Base-by-base conservation (phyloP, 345 rosid genomes). In the Euphorbia tirucalli region DNA sequence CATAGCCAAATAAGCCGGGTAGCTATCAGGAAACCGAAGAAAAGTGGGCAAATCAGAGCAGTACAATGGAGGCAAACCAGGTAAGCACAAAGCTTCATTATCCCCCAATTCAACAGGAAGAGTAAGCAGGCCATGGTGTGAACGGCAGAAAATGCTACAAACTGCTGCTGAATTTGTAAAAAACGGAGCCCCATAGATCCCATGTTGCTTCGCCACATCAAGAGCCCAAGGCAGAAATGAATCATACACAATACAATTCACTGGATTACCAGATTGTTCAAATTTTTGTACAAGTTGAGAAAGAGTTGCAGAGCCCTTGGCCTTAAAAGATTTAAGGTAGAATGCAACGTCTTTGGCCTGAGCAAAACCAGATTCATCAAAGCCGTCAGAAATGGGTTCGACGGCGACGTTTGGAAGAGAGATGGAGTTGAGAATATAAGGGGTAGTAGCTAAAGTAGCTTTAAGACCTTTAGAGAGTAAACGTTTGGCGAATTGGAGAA, bases 191-290 rank as follows among this genome's bases (percentile, higher is more conserved):
- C 87, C 92, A 5, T 77, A 75, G 27, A 91, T 39, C 0, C 83
- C 85, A 19, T 79, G 84, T 22, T 78, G 74, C 83, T 83, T 86
- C 10, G 92, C 92, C 32, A 89, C 92, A 22, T 86, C 90, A 63
- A 89, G 92, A 58, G 84, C 97, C 94, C 94, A 89, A 0, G 92
- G 90, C 43, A 91, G 69, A 49, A 91, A 91, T 22, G 97, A 86
- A 56, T 91, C 94, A 24, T 89, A 91, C 21, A 91, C 88, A 7
- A 91, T 68, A 4, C 87, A 89, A 59, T 65, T 76, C 39, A 89
- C 78, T 0, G 89, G 92, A 6, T 57, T 68, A 64, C 41, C 66
- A 0, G 89, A 69, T 65, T 76, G 44, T 62, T 77, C 27, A 73
- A 73, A 86, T 46, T 70, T 86, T 28, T 63, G 24, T 66, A 89